Base-by-base conservation (phyloP, 495 filamentous ascomycete genomes). In the Daldinia vernicosa region DNA sequence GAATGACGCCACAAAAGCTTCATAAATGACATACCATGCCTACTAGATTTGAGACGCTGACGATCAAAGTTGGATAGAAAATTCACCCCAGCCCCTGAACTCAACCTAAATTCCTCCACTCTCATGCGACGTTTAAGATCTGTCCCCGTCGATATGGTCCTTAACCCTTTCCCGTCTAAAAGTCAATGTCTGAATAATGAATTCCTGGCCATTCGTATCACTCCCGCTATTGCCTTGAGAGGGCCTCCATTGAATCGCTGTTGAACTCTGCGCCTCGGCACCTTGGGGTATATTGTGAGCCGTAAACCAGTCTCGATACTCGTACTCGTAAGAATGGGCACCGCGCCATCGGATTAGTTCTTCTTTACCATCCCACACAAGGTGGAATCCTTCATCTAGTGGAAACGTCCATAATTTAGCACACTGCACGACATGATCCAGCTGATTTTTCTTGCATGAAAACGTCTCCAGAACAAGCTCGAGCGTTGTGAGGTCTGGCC, bases 341-440 rank as follows among this genome's bases (percentile, higher is more conserved):
- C 75, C 75, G 37, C 57, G 70, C 75, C 75, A 77, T 39, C 60
- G 63, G 47, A 54, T 12, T 4, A 35, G 28, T 19, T 72, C 62
- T 28, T 63, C 66, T 30, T 53, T 65, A 4, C 71, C 68, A 14
- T 71, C 15, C 75, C 75, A 77, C 30, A 33, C 66, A 9, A 77
- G 66, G 35, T 66, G 52, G 30, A 50, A 72, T 15, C 63, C 66
- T 24, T 72, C 62, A 9, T 54, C 40, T 2, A 76, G 53, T 11
- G 75, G 71, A 35, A 77, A 76, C 19, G 39, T 76, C 74, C 74
- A 77, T 17, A 77, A 26, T 55, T 76, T 77, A 5, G 75, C 75
- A 47, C 75, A 77, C 35, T 74, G 8, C 0, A 66, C 30, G 9
- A 77, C 75, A n/a, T 63, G 24, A 22, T 77, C 74, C 15, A 77